These are phyloP conservation scores for Teratosphaeria viscida DNA, from an alignment of 2,329 filamentous ascomycete genomes.

Conservation along the genomic window DNA sequence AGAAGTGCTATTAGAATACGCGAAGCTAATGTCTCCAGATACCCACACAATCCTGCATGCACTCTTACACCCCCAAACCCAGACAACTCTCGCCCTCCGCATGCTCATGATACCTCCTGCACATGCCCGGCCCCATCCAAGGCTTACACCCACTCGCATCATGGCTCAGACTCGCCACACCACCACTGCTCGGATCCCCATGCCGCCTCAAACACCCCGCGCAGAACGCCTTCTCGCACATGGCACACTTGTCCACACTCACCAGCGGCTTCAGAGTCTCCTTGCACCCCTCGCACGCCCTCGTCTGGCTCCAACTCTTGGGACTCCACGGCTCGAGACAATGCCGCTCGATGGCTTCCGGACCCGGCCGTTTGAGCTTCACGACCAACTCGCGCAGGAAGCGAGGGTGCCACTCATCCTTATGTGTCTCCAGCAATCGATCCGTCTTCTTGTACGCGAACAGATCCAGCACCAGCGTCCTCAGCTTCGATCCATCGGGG, in stretches of 20 bases:
- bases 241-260: constrained; percentile 30
- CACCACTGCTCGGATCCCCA: constrained; percentile 10
- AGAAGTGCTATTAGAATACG: background rate
- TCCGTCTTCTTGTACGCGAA: constrained; percentile 45
- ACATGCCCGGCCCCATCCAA: constrained; percentile 26
- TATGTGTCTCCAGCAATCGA: constrained; percentile 35
- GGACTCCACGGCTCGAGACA: constrained; percentile 31
- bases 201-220: constrained; percentile 27
- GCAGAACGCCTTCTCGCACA: constrained; percentile 34
- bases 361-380: constrained; percentile 35
- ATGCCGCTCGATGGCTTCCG: constrained; percentile 33
- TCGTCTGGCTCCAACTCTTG: constrained; percentile 20
- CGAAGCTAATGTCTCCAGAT: background rate
- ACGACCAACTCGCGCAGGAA: constrained; percentile 40
- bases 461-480: constrained; percentile 36
- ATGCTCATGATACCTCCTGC: constrained; percentile 29
- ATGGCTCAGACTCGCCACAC: constrained; percentile 15
- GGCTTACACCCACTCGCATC: constrained; percentile 30
- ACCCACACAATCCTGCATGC: background rate
- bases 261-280: constrained; percentile 29
- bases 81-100: constrained; percentile 20
- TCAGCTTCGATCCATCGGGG: constrained; percentile 28
- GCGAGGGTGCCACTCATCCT: constrained; percentile 37
- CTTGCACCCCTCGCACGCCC: constrained; percentile 31
- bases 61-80: background rate